These are phyloP conservation scores for Selaginella tamariscina DNA, from an alignment of 75 land plant species.

Conservation along the genomic window DNA sequence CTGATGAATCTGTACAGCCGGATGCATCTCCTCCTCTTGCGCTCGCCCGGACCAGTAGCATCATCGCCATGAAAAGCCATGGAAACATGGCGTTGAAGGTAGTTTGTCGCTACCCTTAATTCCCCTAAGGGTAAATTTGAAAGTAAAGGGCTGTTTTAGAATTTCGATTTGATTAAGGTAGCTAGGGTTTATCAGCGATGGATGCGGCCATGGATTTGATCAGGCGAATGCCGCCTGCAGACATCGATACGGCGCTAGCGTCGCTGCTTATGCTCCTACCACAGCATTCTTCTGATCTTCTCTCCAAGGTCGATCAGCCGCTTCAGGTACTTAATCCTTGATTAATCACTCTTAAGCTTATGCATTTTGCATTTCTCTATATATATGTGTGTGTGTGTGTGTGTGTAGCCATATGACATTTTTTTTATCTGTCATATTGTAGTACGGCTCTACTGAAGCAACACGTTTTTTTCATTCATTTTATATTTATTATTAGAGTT, in stretches of 20 bases:
- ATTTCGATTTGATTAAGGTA: no score
- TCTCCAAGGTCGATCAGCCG: constrained; percentile 82
- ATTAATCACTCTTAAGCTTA: no score
- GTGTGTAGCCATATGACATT: neutral
- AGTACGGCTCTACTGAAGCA: no score
- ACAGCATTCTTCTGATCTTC: constrained; percentile 69
- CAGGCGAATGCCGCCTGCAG: constrained; percentile 65
- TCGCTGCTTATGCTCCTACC: constrained; percentile 60
- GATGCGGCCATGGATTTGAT: constrained; percentile 93
- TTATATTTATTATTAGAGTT: no score
- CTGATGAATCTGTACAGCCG: constrained; percentile 25
- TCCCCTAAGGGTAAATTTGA: no score
- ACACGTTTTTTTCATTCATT: no score
- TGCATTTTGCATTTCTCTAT: constrained; percentile 10
- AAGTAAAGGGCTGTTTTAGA: no score
- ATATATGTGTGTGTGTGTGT: neutral
- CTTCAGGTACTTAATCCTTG: constrained; percentile 49
- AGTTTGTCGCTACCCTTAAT: no score
- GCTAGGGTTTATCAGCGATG: constrained; percentile 27
- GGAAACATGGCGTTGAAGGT: neutral
- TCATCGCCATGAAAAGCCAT: neutral
- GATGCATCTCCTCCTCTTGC: constrained; percentile 25
- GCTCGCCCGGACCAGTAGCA: neutral
- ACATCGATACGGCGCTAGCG: constrained; percentile 48
- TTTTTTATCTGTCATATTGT: no score